phyloP scores from a whole-genome alignment of 306 rosid species.

The Quercus rubra region DNA sequence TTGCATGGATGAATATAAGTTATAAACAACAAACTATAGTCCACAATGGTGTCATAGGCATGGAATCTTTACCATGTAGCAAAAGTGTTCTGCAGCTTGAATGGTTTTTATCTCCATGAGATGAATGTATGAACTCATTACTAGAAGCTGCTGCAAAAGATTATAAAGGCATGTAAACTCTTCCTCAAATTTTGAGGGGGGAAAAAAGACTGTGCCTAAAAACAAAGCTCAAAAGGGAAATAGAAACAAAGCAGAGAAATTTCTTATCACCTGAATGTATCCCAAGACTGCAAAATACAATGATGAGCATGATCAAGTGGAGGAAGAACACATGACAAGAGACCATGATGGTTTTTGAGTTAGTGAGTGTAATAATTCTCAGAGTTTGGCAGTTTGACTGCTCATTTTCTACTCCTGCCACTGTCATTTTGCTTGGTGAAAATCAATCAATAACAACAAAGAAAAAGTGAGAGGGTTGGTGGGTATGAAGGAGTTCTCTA shows the following conservation, averaged over 20 bases:
- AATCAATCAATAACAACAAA: background rate
- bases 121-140: slow-evolving; percentile 7
- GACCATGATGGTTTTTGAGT: slow-evolving; percentile 28
- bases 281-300: slow-evolving; percentile 28
- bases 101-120: slow-evolving; percentile 27
- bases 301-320: slow-evolving; percentile 24
- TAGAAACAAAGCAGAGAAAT: background rate
- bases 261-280: slow-evolving; percentile 38
- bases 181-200: background rate
- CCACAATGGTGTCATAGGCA: too few species aligned
- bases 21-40: too few species aligned
- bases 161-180: background rate
- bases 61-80: slow-evolving; percentile 33
- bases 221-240: background rate
- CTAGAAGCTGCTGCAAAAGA: slow-evolving; percentile 25
- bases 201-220: background rate
- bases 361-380: background rate
- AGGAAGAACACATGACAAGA: slow-evolving; percentile 36
- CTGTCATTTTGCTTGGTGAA: slow-evolving; percentile 7
- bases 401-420: background rate
- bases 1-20: background rate
- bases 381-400: background rate
- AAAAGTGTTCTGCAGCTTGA: slow-evolving; percentile 30
- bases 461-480: background rate
- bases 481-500: background rate